A percentile compares a stretch with the other conserved stretches of the same genome.
Evolutionary conservation across 257 asterid genomes (phyloP).

Genomic region (Striga asiatica): DNA sequence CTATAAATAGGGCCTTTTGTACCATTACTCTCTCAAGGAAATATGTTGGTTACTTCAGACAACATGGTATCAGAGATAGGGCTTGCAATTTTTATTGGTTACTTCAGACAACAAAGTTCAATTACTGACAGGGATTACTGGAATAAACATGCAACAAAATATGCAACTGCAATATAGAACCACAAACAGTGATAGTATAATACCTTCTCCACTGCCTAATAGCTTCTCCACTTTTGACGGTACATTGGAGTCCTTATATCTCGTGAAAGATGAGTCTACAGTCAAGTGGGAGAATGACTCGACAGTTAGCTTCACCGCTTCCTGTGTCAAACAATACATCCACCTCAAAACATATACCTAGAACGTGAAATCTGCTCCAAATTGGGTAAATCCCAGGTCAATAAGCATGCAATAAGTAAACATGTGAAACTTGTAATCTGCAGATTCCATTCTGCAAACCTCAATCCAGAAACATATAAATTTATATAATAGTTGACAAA

Average conservation of each 20-base stretch:
- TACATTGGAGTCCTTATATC: conserved; percentile 30
- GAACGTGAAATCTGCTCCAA: conserved; percentile 7
- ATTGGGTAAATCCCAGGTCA: conserved; percentile 13
- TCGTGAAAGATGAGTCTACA: conserved; percentile 30
- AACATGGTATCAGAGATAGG: no score
- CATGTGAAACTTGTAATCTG: background rate
- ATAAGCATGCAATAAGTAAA: conserved; percentile 2
- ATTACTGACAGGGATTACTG: background rate
- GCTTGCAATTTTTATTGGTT: no score
- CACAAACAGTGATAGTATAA: conserved; percentile 2
- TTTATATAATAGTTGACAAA: conserved; percentile 1
- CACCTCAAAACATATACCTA: conserved; percentile 16
- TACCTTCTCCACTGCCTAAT: conserved; percentile 80
- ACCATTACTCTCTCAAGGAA: no score
- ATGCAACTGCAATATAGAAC: background rate
- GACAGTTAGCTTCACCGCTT: conserved; percentile 46
- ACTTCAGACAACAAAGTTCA: no score
- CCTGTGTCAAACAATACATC: conserved; percentile 42
- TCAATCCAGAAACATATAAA: conserved; percentile 8
- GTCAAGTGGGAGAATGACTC: conserved; percentile 48
- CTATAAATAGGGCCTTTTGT: no score
- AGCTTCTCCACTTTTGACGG: conserved; percentile 59
- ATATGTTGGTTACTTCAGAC: no score
- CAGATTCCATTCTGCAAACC: conserved; percentile 1
- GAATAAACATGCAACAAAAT: background rate